Evolutionary conservation across 768 basidiomycete species (phyloP).

Genomic region (Dendrothele bispora): DNA sequence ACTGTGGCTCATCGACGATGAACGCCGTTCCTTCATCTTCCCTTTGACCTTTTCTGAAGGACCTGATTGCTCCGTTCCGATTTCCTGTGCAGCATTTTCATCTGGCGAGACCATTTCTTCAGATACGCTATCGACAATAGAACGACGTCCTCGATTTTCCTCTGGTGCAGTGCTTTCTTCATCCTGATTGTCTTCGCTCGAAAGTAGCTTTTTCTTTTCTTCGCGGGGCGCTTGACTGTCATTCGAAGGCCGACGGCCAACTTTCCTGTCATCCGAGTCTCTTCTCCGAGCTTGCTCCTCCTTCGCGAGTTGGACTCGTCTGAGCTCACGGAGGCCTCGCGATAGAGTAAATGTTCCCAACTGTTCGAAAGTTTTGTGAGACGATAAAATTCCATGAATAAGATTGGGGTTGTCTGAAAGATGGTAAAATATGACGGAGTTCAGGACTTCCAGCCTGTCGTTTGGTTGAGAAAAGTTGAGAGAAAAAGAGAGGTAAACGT

Average conservation of each 20-base stretch:
- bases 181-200: constrained; percentile 35
- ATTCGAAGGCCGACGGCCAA: constrained; percentile 32
- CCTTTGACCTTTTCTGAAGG: constrained; percentile 89
- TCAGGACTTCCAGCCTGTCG: constrained; percentile 86
- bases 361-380: constrained; percentile 85
- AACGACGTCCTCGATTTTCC: constrained; percentile 5
- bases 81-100: neutral
- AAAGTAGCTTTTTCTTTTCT: constrained; percentile 70
- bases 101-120: constrained; percentile 13
- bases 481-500: neutral
- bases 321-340: constrained; percentile 83
- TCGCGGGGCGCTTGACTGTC: constrained; percentile 43
- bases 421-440: constrained; percentile 76
- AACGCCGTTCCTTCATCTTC: constrained; percentile 81
- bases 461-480: neutral
- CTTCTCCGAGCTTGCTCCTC: constrained; percentile 56
- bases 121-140: neutral
- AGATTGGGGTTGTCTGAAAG: constrained; percentile 85
- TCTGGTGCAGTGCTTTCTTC: constrained; percentile 17
- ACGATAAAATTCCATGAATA: constrained; percentile 80
- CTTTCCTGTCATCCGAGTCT: constrained; percentile 41
- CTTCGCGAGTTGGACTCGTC: constrained; percentile 67
- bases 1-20: constrained; percentile 45
- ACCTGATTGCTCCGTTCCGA: constrained; percentile 13
- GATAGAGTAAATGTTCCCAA: constrained; percentile 90